Evolutionary conservation across 768 basidiomycete species (phyloP).

Genomic region (Leccinum subgranulosum): DNA sequence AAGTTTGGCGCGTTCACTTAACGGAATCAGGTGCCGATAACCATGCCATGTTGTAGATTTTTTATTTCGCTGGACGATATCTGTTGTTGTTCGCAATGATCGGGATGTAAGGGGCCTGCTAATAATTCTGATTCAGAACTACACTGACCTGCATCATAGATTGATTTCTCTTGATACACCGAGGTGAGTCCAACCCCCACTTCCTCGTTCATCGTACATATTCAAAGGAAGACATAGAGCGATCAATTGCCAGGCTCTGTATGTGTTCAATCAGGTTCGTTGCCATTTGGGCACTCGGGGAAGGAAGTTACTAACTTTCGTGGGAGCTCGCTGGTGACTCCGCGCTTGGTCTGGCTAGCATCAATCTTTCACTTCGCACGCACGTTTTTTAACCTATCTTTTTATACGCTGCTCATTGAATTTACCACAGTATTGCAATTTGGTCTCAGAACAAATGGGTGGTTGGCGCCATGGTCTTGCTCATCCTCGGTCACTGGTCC

Average conservation of each 20-base stretch:
- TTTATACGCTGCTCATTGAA: conserved; percentile 5
- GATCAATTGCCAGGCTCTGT: conserved; percentile 44
- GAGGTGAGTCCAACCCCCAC: conserved; percentile 8
- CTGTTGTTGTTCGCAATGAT: conserved; percentile 42
- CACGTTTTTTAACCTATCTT: conserved; percentile 12
- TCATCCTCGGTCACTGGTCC: conserved; percentile 70
- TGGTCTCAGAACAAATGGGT: conserved; percentile 60
- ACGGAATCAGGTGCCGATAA: not conserved
- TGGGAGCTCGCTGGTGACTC: conserved; percentile 41
- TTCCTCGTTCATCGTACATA: not conserved
- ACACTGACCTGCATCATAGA: conserved; percentile 10
- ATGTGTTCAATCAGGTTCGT: conserved; percentile 45
- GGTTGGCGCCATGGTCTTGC: conserved; percentile 44
- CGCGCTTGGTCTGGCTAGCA: conserved; percentile 43
- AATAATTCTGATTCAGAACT: not conserved
- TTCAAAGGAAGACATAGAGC: conserved; percentile 20
- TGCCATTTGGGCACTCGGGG: not conserved
- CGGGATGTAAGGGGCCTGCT: conserved; percentile 37
- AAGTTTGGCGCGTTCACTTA: conserved; percentile 19
- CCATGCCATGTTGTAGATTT: conserved; percentile 30
- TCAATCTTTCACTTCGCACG: conserved; percentile 48
- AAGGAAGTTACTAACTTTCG: not conserved
- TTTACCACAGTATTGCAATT: conserved; percentile 50
- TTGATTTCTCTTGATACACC: conserved; percentile 37
- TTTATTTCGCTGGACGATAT: conserved; percentile 47